Conservation (phyloP, 139 green algal species). For the Tetradesmus obliquus region DNA sequence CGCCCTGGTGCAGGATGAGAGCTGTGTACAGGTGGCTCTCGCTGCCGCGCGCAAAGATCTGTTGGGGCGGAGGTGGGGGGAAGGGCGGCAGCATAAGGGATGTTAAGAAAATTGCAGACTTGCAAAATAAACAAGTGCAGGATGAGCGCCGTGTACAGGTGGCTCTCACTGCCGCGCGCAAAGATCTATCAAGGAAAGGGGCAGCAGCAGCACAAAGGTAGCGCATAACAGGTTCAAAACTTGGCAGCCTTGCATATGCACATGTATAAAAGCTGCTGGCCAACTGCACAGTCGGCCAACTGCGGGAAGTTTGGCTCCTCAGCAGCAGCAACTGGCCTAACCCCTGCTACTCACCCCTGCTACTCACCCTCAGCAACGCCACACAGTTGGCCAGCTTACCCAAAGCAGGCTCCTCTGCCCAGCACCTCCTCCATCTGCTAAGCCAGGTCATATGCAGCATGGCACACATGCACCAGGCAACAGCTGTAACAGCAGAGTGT, state of each 20-base stretch:
- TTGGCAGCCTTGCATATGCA: no score
- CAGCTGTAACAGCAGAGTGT: background rate
- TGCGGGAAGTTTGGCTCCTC: no score
- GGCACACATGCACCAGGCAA: no score
- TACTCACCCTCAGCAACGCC: background rate
- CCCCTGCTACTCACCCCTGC: no score
- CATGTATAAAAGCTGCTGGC: no score
- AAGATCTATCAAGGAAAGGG: background rate
- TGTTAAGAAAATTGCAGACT: background rate
- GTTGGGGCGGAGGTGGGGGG: background rate
- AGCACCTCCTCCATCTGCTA: constrained; percentile 7
- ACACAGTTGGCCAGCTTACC: background rate
- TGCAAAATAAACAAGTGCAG: background rate
- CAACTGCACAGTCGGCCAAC: no score
- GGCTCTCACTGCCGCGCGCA: constrained; percentile 27
- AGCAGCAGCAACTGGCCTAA: no score
- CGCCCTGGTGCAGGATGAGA: constrained; percentile 10
- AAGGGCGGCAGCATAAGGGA: background rate
- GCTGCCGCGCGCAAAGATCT: constrained; percentile 33
- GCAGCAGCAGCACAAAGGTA: background rate
- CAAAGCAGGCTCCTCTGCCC: background rate
- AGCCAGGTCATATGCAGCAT: background rate
- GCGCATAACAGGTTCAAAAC: no score
- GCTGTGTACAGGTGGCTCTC: constrained; percentile 33
- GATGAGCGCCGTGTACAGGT: background rate